phyloP scores from a whole-genome alignment of 2,329 filamentous ascomycete species.

The Paracoccidioides lutzii region DNA sequence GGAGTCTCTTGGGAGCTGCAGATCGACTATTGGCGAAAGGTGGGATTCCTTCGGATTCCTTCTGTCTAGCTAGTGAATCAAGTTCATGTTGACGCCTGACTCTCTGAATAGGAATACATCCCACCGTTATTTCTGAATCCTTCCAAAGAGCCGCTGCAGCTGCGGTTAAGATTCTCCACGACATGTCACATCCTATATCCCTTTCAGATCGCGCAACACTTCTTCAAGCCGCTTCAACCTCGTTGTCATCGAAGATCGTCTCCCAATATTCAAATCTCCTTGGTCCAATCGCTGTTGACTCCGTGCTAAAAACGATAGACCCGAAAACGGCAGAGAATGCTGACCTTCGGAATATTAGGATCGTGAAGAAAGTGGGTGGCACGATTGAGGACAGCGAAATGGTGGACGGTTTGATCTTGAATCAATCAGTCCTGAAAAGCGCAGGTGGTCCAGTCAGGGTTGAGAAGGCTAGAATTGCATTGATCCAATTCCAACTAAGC shows the following conservation, averaged over 20 bases:
- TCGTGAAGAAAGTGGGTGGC: conserved; percentile 93
- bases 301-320: conserved; percentile 91
- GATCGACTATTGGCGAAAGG: conserved; percentile 83
- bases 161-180: conserved; percentile 78
- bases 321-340: conserved; percentile 92
- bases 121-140: conserved; percentile 91
- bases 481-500: conserved; percentile 98
- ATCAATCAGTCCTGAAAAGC: conserved; percentile 86
- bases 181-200: conserved; percentile 89
- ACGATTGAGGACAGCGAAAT: conserved; percentile 98
- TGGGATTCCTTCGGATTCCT: conserved; percentile 8
- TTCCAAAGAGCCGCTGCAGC: conserved; percentile 90
- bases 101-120: conserved; percentile 55
- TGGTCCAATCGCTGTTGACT: conserved; percentile 96
- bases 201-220: conserved; percentile 79
- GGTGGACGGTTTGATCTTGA: conserved; percentile 84
- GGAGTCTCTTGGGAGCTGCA: conserved; percentile 83
- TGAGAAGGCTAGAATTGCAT: conserved; percentile 92
- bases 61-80: background rate
- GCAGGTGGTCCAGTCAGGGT: conserved; percentile 81
- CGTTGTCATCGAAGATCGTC: conserved; percentile 95
- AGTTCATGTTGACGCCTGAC: background rate
- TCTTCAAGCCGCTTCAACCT: conserved; percentile 92
- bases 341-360: conserved; percentile 88
- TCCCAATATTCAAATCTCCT: conserved; percentile 91